phyloP scores from a whole-genome alignment of 2,329 filamentous ascomycete species.

The Xylariaceae sp. region DNA sequence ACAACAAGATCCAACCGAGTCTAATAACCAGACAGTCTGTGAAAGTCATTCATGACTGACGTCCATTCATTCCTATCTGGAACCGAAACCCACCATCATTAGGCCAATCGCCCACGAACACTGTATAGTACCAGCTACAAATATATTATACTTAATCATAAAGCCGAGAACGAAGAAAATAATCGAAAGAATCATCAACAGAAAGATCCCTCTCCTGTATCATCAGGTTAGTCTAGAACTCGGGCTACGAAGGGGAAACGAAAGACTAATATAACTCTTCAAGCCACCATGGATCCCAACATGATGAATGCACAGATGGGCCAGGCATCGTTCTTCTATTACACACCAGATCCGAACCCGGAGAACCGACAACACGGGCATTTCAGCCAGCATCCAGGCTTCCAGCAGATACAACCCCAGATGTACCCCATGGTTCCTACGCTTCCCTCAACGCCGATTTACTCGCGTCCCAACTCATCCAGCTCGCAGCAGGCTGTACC shows the following conservation, averaged over 20 bases:
- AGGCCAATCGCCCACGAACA: slow-evolving; percentile 43
- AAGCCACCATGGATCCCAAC: slow-evolving; percentile 68
- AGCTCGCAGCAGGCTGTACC: slow-evolving; percentile 63
- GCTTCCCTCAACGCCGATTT: slow-evolving; percentile 68
- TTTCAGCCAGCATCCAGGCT: slow-evolving; percentile 70
- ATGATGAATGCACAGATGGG: slow-evolving; percentile 67
- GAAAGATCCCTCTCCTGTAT: slow-evolving; percentile 32
- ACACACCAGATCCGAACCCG: slow-evolving; percentile 76
- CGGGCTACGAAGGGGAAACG: slow-evolving; percentile 25
- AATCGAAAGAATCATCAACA: slow-evolving; percentile 20
- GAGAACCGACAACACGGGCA: slow-evolving; percentile 78
- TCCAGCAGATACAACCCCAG: slow-evolving; percentile 58
- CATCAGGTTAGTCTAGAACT: slow-evolving; percentile 41
- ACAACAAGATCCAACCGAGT: slow-evolving; percentile 41
- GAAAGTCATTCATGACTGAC: slow-evolving; percentile 37
- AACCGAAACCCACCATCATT: slow-evolving; percentile 46
- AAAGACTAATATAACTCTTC: slow-evolving; percentile 33
- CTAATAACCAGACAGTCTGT: slow-evolving; percentile 40
- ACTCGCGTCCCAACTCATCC: slow-evolving; percentile 70
- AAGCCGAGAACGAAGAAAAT: slow-evolving; percentile 30
- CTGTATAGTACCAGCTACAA: slow-evolving; percentile 40
- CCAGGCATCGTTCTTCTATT: slow-evolving; percentile 85
- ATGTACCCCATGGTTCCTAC: slow-evolving; percentile 63
- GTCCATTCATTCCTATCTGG: slow-evolving; percentile 44
- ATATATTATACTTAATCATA: slow-evolving; percentile 43